phyloP scores from a whole-genome alignment of 352 stramenopile genomes.

The Globisporangium carolinianum region DNA sequence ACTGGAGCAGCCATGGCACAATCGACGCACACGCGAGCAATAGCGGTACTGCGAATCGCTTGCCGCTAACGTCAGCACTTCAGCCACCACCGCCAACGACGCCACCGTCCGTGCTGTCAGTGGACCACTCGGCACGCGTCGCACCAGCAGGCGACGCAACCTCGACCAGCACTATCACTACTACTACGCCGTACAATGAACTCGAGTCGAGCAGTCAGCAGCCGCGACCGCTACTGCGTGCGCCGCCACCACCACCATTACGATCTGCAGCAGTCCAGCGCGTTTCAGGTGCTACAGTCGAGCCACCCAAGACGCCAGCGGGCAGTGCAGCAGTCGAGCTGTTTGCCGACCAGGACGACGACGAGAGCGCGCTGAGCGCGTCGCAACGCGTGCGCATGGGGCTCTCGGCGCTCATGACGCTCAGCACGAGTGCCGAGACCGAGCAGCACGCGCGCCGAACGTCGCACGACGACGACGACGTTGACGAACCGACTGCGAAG shows the following conservation, averaged over 20 bases:
- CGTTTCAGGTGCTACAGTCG: conserved; percentile 12
- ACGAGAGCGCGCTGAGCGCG: conserved; percentile 29
- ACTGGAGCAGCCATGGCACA: not conserved
- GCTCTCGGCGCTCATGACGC: conserved; percentile 29
- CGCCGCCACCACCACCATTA: no score
- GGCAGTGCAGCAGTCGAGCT: conserved; percentile 26
- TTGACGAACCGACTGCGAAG: conserved; percentile 5
- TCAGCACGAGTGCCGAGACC: conserved; percentile 14
- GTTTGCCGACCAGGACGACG: conserved; percentile 16
- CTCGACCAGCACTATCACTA: not conserved
- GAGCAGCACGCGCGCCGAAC: conserved; percentile 5
- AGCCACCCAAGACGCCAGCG: conserved; percentile 48
- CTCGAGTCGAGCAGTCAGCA: no score
- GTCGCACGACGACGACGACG: conserved; percentile 6
- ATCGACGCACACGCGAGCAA: not conserved
- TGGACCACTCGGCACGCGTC: no score
- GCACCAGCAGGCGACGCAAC: no score
- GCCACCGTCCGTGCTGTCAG: not conserved
- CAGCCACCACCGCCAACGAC: not conserved
- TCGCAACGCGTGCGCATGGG: conserved; percentile 55
- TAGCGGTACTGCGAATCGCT: not conserved
- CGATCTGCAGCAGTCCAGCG: conserved; percentile 1
- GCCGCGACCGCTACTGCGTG: no score
- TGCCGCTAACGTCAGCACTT: not conserved
- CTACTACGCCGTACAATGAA: no score